Evolutionary conservation across 768 basidiomycete species (phyloP).

Genomic region (Lanmaoa rubissima): DNA sequence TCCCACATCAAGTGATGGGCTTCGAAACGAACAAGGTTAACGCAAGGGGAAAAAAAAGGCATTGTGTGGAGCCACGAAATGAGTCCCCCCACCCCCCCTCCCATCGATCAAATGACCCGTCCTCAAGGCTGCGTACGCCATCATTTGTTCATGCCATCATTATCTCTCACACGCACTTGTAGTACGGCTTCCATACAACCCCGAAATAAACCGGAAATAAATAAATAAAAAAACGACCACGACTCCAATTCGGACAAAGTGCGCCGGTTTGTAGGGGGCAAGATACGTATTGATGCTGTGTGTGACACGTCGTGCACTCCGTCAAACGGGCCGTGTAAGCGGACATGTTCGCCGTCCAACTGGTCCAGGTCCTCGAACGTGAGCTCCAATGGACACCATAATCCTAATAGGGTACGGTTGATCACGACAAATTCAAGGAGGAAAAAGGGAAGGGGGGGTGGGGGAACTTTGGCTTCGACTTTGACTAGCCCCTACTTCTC

Average conservation of each 20-base stretch:
- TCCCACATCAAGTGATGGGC: neutral
- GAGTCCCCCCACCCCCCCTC: neutral
- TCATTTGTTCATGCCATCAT: neutral
- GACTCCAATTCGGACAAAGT: neutral
- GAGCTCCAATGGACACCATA: neutral
- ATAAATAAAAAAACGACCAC: no score
- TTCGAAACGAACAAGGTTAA: slow-evolving; percentile 12
- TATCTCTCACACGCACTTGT: neutral
- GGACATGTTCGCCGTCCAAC: neutral
- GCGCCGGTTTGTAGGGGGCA: neutral
- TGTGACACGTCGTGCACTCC: neutral
- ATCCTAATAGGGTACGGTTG: neutral
- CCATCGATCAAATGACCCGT: neutral
- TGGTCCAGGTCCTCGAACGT: neutral
- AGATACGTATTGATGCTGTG: neutral
- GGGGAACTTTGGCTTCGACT: neutral
- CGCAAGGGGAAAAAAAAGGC: neutral
- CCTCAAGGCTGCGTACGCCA: neutral
- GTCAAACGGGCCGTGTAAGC: no score
- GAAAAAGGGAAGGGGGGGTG: neutral
- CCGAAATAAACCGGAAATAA: neutral
- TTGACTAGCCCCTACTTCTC: neutral
- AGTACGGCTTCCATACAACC: neutral
- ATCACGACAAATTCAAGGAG: neutral
- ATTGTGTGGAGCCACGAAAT: neutral